Conservation (phyloP, 2,329 filamentous ascomycete genomes). For the Penicillium glabrum region DNA sequence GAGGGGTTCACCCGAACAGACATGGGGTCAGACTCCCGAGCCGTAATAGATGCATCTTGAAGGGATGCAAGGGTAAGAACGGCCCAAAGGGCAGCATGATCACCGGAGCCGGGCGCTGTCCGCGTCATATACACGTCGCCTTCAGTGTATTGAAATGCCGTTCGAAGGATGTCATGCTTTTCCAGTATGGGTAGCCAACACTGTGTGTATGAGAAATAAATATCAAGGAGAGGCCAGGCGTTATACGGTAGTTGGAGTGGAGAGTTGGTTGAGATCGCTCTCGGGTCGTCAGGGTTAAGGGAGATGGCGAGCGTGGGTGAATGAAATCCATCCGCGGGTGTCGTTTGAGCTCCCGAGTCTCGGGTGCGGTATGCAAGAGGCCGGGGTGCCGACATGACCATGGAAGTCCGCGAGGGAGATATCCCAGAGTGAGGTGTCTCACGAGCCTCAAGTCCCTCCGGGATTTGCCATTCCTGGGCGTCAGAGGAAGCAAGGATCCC, state of each 20-base stretch:
- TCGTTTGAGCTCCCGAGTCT: constrained; percentile 30
- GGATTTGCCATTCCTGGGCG: constrained; percentile 35
- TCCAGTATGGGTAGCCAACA: constrained; percentile 75
- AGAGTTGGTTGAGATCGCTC: constrained; percentile 7
- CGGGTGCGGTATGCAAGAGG: constrained; percentile 15
- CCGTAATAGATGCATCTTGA: constrained; percentile 46
- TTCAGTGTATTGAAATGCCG: constrained; percentile 38
- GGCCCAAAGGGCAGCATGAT: constrained; percentile 61
- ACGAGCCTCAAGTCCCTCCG: constrained; percentile 23
- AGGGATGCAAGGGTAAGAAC: constrained; percentile 59
- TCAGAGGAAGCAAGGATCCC: constrained; percentile 31
- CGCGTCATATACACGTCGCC: constrained; percentile 24
- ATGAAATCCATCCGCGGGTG: background rate
- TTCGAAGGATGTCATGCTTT: constrained; percentile 62
- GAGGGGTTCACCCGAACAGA: constrained; percentile 17
- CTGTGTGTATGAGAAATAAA: constrained; percentile 74
- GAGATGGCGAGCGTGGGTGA: constrained; percentile 3
- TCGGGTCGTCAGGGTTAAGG: constrained; percentile 5
- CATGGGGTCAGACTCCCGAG: constrained; percentile 17
- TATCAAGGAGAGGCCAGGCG: constrained; percentile 59
- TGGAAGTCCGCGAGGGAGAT: constrained; percentile 28
- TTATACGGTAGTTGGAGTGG: constrained; percentile 54
- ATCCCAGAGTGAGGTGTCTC: constrained; percentile 21
- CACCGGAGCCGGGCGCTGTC: constrained; percentile 39
- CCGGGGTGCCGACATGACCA: constrained; percentile 12